A percentile compares a stretch with the other conserved stretches of the same genome.
Conservation (phyloP, 2,329 filamentous ascomycete genomes). For the Pyricularia grisea region DNA sequence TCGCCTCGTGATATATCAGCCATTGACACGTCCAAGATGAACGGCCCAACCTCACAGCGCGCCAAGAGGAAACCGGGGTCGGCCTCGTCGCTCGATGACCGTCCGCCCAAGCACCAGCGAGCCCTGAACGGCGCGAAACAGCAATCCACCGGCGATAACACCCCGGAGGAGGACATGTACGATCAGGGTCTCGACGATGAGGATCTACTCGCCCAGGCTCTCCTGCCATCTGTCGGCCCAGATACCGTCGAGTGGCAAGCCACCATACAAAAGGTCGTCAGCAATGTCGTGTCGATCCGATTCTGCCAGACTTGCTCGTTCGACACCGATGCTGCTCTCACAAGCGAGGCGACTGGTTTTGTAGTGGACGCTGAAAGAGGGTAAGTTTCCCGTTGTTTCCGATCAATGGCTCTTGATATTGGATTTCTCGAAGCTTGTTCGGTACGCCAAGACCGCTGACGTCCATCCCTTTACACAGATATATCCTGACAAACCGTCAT, state of each 20-base stretch:
- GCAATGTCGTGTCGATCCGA: slow-evolving; percentile 95
- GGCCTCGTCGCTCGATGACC: slow-evolving; percentile 9
- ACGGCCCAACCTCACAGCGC: slow-evolving; percentile 11
- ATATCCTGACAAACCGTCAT: slow-evolving; percentile 82
- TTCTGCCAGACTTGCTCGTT: slow-evolving; percentile 98
- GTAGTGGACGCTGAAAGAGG: slow-evolving; percentile 92
- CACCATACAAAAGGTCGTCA: slow-evolving; percentile 88
- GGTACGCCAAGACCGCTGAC: background rate
- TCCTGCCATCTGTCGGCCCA: slow-evolving; percentile 15
- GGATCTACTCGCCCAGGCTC: slow-evolving; percentile 6
- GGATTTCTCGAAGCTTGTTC: background rate
- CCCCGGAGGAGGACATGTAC: slow-evolving; percentile 12
- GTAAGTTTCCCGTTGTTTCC: slow-evolving; percentile 31
- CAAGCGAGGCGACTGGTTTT: slow-evolving; percentile 94
- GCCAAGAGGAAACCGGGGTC: slow-evolving; percentile 17
- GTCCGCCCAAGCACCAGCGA: slow-evolving; percentile 16
- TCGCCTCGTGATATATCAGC: background rate
- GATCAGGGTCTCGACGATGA: slow-evolving; percentile 7
- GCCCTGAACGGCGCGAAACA: slow-evolving; percentile 13
- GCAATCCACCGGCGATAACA: slow-evolving; percentile 12
- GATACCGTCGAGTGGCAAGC: slow-evolving; percentile 63
- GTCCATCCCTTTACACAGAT: slow-evolving; percentile 27
- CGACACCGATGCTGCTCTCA: slow-evolving; percentile 89
- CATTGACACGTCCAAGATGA: slow-evolving; percentile 10
- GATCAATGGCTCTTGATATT: background rate